A percentile compares a stretch with the other conserved stretches of the same genome.
These are phyloP conservation scores for Tuber indicum DNA, from an alignment of 495 filamentous ascomycete species.

Conservation along the genomic window DNA sequence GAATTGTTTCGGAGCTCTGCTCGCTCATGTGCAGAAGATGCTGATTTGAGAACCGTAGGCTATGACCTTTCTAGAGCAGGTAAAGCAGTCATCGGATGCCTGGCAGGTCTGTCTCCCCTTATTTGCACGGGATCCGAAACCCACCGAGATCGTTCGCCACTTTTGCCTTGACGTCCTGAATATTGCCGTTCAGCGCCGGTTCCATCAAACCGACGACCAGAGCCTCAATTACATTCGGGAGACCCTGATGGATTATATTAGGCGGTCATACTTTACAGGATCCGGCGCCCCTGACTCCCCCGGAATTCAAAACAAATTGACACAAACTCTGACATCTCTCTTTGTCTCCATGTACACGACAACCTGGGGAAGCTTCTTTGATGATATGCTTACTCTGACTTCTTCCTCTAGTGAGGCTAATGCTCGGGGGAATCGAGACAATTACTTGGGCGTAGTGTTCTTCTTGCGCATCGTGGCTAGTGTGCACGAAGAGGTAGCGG, in stretches of 20 bases:
- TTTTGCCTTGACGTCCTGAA: slow-evolving; percentile 86
- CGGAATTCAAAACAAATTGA: slow-evolving; percentile 90
- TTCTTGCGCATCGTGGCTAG: slow-evolving; percentile 81
- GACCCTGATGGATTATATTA: slow-evolving; percentile 68
- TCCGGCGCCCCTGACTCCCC: slow-evolving; percentile 56
- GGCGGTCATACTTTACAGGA: slow-evolving; percentile 59
- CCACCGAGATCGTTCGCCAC: slow-evolving; percentile 76
- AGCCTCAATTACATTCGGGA: slow-evolving; percentile 66
- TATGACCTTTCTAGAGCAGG: slow-evolving; percentile 35
- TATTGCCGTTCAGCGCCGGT: slow-evolving; percentile 64
- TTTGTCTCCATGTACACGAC: slow-evolving; percentile 77
- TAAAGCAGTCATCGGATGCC: slow-evolving; percentile 46
- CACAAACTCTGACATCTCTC: slow-evolving; percentile 86
- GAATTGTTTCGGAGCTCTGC: slow-evolving; percentile 6
- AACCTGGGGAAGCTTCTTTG: slow-evolving; percentile 80
- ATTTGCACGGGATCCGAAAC: slow-evolving; percentile 71
- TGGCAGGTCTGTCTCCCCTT: slow-evolving; percentile 82
- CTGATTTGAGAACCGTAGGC: slow-evolving; percentile 21
- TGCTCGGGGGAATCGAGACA: slow-evolving; percentile 50
- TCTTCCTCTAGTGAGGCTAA: slow-evolving; percentile 49
- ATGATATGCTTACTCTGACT: slow-evolving; percentile 72
- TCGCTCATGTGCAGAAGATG: not conserved
- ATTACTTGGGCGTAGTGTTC: slow-evolving; percentile 67
- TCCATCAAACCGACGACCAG: slow-evolving; percentile 60
- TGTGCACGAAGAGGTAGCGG: slow-evolving; percentile 95